Base-by-base conservation (phyloP, 2,329 filamentous ascomycete species). In the Trichoderma koningiopsis region DNA sequence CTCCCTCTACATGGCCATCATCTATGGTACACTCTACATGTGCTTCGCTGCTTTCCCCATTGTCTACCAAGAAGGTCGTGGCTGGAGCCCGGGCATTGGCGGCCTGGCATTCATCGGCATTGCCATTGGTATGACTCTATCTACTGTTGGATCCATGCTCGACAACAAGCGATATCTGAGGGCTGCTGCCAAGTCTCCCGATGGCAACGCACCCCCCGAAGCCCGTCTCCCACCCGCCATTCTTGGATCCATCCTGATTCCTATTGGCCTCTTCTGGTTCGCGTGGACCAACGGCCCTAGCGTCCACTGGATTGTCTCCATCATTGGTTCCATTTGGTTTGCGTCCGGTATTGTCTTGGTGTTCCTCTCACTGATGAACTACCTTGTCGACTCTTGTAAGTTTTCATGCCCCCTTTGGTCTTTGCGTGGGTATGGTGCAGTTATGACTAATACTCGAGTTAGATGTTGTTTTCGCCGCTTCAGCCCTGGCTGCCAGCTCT, bases 381-480 rank as follows among this genome's bases (percentile, higher is more conserved):
- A 92, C 78, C 83, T 92, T 14, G 87, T 92, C 71, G 91, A 92
- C 74, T 81, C 88, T 6, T 89, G 79, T 79, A 70, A 77, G 77
- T 73, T 56, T 22, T 33, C 14, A 8, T 64, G 24, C 24, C 24
- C 22, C 14, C 8, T 5, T 40, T 16, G 5, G 0, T 5, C 35
- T 16, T 29, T n/a, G 5, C 5, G 29, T 33, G 8, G 11, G 11
- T 13, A 11, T 35, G 13, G 13, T 53, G 14, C n/a, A 22, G 31
- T 27, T 13, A 14, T 31, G 19, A 35, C 74, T 76, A 72, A 77
- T 63, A 33, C 35, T 8, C 8, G 8, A 29, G 19, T 52, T 58
- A 80, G 77, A 93, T 77, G 89, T 90, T 63, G 91, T 94, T 73
- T 95, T 90, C 72, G 92, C 92, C 0, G 92, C 92, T 0, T 92